Evolutionary conservation across 352 stramenopile species (phyloP).

Genomic region (Thalassiosira delicatula): DNA sequence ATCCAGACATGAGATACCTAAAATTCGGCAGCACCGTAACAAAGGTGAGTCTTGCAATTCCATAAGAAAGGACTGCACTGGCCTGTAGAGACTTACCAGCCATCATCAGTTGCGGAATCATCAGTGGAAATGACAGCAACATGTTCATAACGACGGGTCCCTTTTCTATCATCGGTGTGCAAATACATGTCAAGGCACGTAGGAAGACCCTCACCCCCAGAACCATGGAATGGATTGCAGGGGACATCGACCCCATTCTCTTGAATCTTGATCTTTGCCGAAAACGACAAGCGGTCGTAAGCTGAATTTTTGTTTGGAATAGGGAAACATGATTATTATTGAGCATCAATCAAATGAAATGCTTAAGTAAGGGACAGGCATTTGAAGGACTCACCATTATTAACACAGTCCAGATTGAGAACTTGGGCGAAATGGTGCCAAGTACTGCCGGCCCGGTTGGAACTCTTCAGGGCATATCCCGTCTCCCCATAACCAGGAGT

Average conservation of each 20-base stretch:
- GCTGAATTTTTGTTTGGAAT: not conserved
- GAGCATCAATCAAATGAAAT: too few species aligned
- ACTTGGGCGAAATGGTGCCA: conserved; percentile 46
- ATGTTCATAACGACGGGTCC: conserved; percentile 7
- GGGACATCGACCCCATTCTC: not conserved
- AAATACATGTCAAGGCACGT: conserved; percentile 60
- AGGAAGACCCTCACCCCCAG: conserved; percentile 3
- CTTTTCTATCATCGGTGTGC: conserved; percentile 21
- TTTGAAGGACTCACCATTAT: not conserved
- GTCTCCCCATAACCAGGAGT: conserved; percentile 27
- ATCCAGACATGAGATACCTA: conserved; percentile 58
- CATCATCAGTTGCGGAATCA: conserved; percentile 40
- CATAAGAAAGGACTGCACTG: not conserved
- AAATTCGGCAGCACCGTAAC: not conserved
- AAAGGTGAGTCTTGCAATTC: too few species aligned
- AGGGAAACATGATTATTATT: too few species aligned
- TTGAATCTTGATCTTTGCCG: conserved; percentile 55
- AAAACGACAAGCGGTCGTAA: conserved; percentile 58
- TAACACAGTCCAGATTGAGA: conserved; percentile 11
- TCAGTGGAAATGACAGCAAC: conserved; percentile 41
- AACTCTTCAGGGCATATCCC: conserved; percentile 46
- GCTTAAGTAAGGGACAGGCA: too few species aligned
- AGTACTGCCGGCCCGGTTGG: conserved; percentile 10
- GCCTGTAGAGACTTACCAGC: conserved; percentile 53
- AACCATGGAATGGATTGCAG: conserved; percentile 19